Percentiles rank a stretch among this genome's conserved stretches.
Conservation (phyloP, 225 moss, liverwort and hornwort species). For the Neckera pumila region DNA sequence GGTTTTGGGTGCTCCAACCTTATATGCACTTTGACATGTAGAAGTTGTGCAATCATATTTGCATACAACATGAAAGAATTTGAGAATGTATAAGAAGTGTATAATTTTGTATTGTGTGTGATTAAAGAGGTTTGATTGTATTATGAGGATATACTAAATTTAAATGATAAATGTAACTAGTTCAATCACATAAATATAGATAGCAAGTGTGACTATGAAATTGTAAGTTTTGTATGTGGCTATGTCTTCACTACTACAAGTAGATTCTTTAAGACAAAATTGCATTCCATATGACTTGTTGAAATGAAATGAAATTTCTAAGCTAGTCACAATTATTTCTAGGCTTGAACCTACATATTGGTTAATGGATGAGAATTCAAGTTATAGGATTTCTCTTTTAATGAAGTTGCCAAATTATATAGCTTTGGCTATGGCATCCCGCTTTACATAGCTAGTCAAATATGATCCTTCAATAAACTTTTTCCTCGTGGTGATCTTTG, state of each 20-base stretch:
- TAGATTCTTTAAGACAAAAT: no score
- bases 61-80: not conserved
- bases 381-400: not conserved
- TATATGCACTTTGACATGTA: not conserved
- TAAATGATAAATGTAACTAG: not conserved
- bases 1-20: no score
- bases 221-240: fast-evolving
- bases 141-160: not conserved
- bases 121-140: not conserved
- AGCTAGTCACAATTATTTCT: not conserved
- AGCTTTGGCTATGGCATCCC: fast-evolving
- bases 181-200: not conserved
- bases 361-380: not conserved
- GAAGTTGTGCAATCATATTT: not conserved
- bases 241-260: not conserved
- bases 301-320: not conserved
- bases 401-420: not conserved
- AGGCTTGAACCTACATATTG: not conserved
- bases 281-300: no score
- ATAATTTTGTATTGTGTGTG: no score
- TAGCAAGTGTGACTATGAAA: not conserved
- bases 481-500: no score
- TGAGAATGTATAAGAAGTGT: no score
- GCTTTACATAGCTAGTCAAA: not conserved
- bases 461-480: not conserved